These are phyloP conservation scores for Pichia paraexigua DNA, from an alignment of 805 yeast species.

Conservation along the genomic window DNA sequence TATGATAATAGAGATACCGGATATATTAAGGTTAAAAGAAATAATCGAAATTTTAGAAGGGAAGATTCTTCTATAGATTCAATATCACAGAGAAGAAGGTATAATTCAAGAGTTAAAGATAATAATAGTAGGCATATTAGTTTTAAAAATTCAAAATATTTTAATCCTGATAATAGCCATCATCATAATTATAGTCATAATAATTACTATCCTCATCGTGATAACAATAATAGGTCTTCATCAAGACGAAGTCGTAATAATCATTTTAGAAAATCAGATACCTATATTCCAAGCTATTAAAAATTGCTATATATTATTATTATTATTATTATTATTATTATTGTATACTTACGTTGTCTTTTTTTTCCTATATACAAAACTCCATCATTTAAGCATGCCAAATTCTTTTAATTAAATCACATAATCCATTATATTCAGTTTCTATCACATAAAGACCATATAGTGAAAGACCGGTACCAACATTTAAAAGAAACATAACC, in stretches of 20 bases:
- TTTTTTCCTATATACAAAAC: not conserved
- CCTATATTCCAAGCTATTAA: not conserved
- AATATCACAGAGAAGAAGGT: not conserved
- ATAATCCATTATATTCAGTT: conserved; percentile 72
- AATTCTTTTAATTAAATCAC: conserved; percentile 50
- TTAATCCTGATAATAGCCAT: not conserved
- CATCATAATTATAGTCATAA: not conserved
- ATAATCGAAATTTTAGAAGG: not conserved
- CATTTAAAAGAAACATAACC: conserved; percentile 58
- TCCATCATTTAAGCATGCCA: conserved; percentile 42
- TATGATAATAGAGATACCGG: conserved; percentile 28
- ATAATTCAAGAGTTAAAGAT: not conserved
- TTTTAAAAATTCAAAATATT: not conserved
- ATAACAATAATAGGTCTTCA: not conserved
- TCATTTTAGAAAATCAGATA: not conserved
- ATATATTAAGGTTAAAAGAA: conserved; percentile 17
- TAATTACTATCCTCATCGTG: not conserved
- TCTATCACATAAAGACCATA: conserved; percentile 80
- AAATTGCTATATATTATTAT: not conserved
- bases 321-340: too few relatives aligned
- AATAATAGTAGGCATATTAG: not conserved
- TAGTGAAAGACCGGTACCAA: conserved; percentile 63
- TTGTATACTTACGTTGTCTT: not conserved
- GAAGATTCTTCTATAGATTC: not conserved
- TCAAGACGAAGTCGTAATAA: not conserved